Base-by-base conservation (phyloP, 192 early-diverging fungal genomes). In the Backusella sp. region DNA sequence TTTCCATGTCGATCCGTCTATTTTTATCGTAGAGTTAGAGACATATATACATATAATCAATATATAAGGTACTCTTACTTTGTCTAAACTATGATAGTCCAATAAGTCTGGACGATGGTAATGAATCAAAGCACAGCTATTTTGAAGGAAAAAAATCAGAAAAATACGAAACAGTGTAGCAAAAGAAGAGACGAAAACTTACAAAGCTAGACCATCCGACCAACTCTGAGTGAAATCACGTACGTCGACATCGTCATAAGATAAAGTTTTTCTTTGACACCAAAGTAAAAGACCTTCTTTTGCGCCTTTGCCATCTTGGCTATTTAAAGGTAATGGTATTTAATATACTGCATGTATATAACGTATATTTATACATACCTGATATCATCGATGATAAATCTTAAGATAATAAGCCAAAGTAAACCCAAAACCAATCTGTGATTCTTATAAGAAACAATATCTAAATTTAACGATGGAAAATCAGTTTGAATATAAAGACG, bases 361-460 rank as follows among this genome's bases (percentile, higher is more conserved):
- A 5, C 9, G 19, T 17, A 4, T 39, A 19, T 37, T 62, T 14
- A 7, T 36, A 14, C 73, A 56, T 84, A 92, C 91, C 77, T 95
- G 76, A 98, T 98, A 73, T 95, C 95, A 39, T 93, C 93, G 80
- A 99, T 99, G 28, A 95, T 94, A 80, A 99, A 99, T 76, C 97
- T 90, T 76, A 99, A 87, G 86, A 99, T 99, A 76, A 99, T 93
- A 7, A 92, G 95, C 97, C 97, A 99, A 73, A 99, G 94, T 89
- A 99, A 90, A 17, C 97, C 97, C 15, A 99, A 85, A 72, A 96
- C 92, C 76, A 99, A 89, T 86, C 98, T 99, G 39, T 82, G 74
- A 85, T 97, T 98, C 7, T 87, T 83, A 80, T 98, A 96, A 28
- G 56, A 62, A 23, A 97, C 96, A 80, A 99, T 98, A 88, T 99